Conservation (phyloP, 2,329 filamentous ascomycete species). For the Fusarium foetens region DNA sequence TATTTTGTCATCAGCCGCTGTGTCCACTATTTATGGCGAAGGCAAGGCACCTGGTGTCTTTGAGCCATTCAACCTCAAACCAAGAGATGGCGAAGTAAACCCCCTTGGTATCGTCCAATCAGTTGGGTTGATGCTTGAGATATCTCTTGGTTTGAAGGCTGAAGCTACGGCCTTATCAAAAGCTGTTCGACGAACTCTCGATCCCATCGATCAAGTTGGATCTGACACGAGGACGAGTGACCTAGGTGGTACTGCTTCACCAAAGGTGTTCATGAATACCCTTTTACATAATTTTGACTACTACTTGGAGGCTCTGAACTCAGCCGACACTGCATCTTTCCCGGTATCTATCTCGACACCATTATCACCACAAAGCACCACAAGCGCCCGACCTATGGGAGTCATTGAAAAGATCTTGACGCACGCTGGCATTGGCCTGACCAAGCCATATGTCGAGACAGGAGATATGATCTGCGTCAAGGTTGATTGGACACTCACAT, state of each 20-base stretch:
- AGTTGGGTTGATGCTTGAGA: constrained; percentile 14
- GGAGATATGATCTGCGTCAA: background rate
- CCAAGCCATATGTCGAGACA: background rate
- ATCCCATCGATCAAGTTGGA: constrained; percentile 25
- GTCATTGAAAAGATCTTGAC: background rate
- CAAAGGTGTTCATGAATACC: background rate
- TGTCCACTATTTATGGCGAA: background rate
- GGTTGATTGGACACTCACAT: background rate
- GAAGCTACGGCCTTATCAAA: constrained; percentile 18
- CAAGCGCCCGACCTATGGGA: background rate
- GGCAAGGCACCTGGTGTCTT: constrained; percentile 7
- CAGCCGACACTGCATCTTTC: background rate
- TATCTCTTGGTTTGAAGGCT: constrained; percentile 1
- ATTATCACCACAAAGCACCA: fast-evolving
- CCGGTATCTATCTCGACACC: background rate
- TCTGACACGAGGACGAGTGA: constrained; percentile 12
- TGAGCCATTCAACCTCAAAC: constrained; percentile 25
- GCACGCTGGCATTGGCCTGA: background rate
- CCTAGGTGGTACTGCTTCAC: constrained; percentile 37
- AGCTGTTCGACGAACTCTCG: constrained; percentile 22
- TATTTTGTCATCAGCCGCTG: constrained; percentile 17
- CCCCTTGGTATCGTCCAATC: constrained; percentile 21
- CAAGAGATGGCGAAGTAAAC: background rate
- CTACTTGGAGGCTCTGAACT: background rate
- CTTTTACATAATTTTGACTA: background rate